phyloP scores from a whole-genome alignment of 352 stramenopile species.

The Phytophthora pistaciae region DNA sequence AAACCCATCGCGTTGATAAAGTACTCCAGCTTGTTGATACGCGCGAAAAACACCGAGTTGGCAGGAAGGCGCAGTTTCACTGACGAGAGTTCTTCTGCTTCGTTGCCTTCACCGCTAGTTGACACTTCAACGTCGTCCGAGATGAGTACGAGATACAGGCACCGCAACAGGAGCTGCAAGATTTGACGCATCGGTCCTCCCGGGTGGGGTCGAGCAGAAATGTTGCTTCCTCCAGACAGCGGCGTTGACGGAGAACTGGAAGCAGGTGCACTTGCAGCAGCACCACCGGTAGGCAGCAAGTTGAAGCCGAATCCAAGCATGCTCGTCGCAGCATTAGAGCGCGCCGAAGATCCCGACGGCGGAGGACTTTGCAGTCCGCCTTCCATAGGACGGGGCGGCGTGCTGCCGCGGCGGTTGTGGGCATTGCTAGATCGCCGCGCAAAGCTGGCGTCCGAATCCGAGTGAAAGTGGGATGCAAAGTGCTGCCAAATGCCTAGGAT shows the following conservation, averaged over 20 bases:
- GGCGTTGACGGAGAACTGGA: constrained; percentile 20
- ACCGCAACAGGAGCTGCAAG: constrained; percentile 75
- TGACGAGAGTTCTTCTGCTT: constrained; percentile 35
- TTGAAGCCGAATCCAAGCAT: constrained; percentile 72
- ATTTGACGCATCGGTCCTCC: constrained; percentile 87
- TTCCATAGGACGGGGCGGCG: constrained; percentile 29
- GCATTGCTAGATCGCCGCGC: constrained; percentile 67
- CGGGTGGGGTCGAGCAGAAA: constrained; percentile 74
- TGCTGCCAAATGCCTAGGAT: constrained; percentile 86
- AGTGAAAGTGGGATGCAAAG: constrained; percentile 78
- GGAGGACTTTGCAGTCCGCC: constrained; percentile 60
- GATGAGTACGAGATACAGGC: constrained; percentile 77
- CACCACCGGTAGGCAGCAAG: constrained; percentile 47
- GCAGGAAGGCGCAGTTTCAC: constrained; percentile 52
- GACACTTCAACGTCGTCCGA: constrained; percentile 49
- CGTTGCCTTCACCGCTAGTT: constrained; percentile 29
- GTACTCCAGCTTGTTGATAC: constrained; percentile 88
- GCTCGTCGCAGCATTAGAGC: constrained; percentile 32
- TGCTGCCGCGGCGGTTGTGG: constrained; percentile 32
- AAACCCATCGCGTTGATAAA: constrained; percentile 86
- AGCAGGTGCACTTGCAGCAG: constrained; percentile 17
- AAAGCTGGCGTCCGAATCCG: constrained; percentile 80
- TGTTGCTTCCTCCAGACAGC: constrained; percentile 40
- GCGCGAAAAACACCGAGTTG: constrained; percentile 75
- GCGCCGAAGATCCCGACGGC: constrained; percentile 34